Evolutionary conservation across 225 moss, liverwort and hornwort genomes (phyloP), one percentile per base, ranked within the genome.

Genomic region (Climacium dendroides): DNA sequence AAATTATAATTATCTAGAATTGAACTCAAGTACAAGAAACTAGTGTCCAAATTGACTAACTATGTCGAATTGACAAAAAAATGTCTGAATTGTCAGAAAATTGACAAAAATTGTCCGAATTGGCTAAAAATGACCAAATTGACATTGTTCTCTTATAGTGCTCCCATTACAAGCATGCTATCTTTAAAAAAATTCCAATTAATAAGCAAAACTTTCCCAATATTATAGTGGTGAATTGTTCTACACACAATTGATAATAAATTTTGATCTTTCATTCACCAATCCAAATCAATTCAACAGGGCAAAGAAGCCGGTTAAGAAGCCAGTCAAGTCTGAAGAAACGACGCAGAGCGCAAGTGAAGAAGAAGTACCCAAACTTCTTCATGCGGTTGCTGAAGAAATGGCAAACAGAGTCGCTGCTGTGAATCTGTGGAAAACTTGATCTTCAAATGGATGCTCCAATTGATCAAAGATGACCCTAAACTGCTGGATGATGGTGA

Each of bases 381-480:
- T 26, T 32, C 66, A 53, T 59, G 65, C 29, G 41, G 74, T 65
- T 58, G 74, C 89, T 60, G 90, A 87, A 81, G 89, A 89, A 61
- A 85, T 92, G 78, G 73, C 89, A 34, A 85, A 62, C 30, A 72
- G 39, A 82, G 87, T 89, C 37, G 88, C 90, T 74, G 73, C 78
- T 61, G 73, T 92, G 35, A 87, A 66, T 61, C 35, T 90, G 37
- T 37, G 85, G 78, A 48, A 58, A 72, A 78, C 52, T 34, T 87
- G 48, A 70, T 73, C 53, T 75, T 5, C 3, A 7, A 74, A 74
- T n/a, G n/a, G n/a, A n/a, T n/a, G n/a, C n/a, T n/a, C n/a, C n/a
- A n/a, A n/a, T n/a, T n/a, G n/a, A n/a, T n/a, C n/a, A n/a, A n/a
- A n/a, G n/a, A n/a, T n/a, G n/a, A n/a, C n/a, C n/a, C n/a, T n/a